Base-by-base conservation (phyloP, 495 filamentous ascomycete genomes). In the Neurospora sublineolata region DNA sequence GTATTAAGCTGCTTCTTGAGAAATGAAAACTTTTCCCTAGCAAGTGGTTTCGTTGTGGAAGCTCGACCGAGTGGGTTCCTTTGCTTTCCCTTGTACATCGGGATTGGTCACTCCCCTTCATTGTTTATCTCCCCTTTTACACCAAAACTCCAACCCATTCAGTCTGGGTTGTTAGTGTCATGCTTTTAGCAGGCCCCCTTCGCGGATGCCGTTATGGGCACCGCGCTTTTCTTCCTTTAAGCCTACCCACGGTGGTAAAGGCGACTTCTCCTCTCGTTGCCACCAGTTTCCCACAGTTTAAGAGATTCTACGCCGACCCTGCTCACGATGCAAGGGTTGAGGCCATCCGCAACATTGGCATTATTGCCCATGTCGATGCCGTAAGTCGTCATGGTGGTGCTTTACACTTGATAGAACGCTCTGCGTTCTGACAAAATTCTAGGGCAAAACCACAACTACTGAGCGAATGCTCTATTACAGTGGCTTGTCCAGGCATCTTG, bases 391-490 rank as follows among this genome's bases (percentile, higher is more conserved):
- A 42, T 8, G 11, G 1, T 68, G 14, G 10, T 33, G 37, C 71
- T 18, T 75, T 72, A 37, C 36, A 3, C 71, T 73, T 75, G 30
- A 75, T 67, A 38, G 12, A 23, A 3, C n/a, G 10, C 9, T 23
- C n/a, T 11, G 9, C 46, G 20, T 27, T 58, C 46, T 58, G 23
- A 60, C 52, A 16, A 5, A 33, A 40, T 67, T 23, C 39, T 75
- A 93, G 91, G 95, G 96, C 67, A 99, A 99, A 86, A 99, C 96
- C 9, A 99, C 96, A 0, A 99, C 96, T 0, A 98, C 96, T 5
- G 96, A 99, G 88, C 94, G 97, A 69, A 98, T 98, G 95, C 91
- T 99, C 77, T 98, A 94, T 76, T 97, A 98, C 78, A 96, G 94
- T 75, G 95, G 96, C 7, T 89, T 92, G 73, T 95, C 94, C 7